Evolutionary conservation across 2,329 filamentous ascomycete species (phyloP), one percentile per base, ranked within the genome.

Genomic region (Lithohypha guttulata): DNA sequence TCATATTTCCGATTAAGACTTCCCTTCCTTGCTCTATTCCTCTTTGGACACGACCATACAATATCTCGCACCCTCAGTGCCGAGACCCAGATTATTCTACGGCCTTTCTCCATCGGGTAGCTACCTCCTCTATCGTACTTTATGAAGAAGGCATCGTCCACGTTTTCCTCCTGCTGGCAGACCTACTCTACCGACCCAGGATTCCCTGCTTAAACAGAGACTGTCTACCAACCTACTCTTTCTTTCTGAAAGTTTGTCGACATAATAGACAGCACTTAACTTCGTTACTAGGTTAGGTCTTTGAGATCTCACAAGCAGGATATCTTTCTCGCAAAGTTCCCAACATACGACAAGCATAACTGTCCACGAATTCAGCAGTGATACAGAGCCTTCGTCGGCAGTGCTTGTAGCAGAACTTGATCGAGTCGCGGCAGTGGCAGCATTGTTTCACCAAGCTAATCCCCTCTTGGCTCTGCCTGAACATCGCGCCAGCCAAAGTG

Each of bases 101-200:
- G 33, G 22, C 26, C 26, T 30, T 37, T 20, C 34, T 38, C 34
- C 7, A 37, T 37, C 25, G 14, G 17, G 34, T 30, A 37, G 23
- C 23, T 30, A 30, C 13, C 35, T 14, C 23, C 17, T 15, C 13
- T 31, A 13, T 31, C 26, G 27, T 31, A 19, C 26, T 39, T n/a
- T 21, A 30, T 4, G 19, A 13, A 39, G 35, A 31, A 28, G 20
- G 17, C 30, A 11, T 22, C 31, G n/a, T 39, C 26, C 15, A 26
- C 30, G 11, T 17, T 14, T 23, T 29, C 26, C 26, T 11, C 26
- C 14, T 31, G 21, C 31, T 18, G 25, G 26, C 17, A 11, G 23
- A 19, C 29, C 27, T 15, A 10, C 4, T 4, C 26, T 14, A 28
- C 15, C 26, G n/a, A 14, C n/a, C 15, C 26, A 28, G 26, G 26